Conservation (phyloP, 148 eudicot species). For the Vaccinium darrowii region DNA sequence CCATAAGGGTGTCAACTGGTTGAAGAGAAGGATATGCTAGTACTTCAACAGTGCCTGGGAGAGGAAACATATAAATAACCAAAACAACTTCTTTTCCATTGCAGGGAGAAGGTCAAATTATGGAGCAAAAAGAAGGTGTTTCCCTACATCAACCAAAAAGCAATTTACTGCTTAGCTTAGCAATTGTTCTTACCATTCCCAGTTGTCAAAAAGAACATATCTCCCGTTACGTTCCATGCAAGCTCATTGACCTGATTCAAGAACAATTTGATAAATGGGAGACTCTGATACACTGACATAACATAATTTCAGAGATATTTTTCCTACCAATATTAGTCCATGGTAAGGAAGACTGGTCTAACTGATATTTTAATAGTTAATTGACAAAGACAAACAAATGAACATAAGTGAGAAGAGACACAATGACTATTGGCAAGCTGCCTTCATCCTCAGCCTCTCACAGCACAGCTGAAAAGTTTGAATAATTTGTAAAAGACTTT, state of each 20-base stretch:
- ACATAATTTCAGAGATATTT: neutral
- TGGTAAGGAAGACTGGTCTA: neutral
- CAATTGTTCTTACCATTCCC: constrained; percentile 71
- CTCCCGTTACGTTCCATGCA: constrained; percentile 90
- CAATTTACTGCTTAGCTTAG: neutral
- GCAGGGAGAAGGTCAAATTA: neutral
- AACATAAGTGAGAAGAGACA: neutral
- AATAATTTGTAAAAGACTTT: neutral
- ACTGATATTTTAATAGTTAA: neutral
- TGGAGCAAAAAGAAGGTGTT: neutral
- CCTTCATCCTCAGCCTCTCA: neutral
- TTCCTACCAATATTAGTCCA: neutral
- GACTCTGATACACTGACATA: neutral
- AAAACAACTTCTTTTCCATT: neutral
- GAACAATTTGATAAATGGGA: constrained; percentile 2
- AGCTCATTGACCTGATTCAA: constrained; percentile 82
- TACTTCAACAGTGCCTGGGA: constrained; percentile 88
- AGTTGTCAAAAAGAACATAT: constrained; percentile 88
- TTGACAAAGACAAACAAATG: neutral
- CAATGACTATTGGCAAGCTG: neutral
- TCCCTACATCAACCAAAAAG: neutral
- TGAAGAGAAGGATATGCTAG: constrained; percentile 83
- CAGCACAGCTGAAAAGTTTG: neutral
- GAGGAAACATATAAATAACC: neutral
- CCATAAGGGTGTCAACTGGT: constrained; percentile 83